Conservation (phyloP, 2,329 filamentous ascomycete species). For the Hypoxylon sp. region DNA sequence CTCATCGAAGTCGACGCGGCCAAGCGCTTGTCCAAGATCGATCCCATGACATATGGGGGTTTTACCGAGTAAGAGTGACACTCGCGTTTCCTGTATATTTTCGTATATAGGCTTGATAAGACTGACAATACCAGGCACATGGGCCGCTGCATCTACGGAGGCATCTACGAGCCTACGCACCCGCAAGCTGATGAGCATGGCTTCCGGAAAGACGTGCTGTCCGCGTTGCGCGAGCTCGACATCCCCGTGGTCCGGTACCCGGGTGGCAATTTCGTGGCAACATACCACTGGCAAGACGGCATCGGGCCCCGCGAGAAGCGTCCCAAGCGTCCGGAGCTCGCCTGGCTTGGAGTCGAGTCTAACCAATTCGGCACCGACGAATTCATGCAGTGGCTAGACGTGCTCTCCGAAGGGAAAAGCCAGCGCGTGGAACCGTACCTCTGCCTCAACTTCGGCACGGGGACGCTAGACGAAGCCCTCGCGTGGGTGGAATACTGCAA, state of each 20-base stretch:
- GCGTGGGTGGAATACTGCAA: slow-evolving; percentile 92
- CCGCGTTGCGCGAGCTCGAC: slow-evolving; percentile 78
- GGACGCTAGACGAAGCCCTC: slow-evolving; percentile 68
- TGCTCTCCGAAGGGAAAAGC: slow-evolving; percentile 70
- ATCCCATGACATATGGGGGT: slow-evolving; percentile 84
- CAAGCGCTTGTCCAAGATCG: slow-evolving; percentile 77
- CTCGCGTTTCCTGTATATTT: background rate
- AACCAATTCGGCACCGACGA: slow-evolving; percentile 89
- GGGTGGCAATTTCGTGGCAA: slow-evolving; percentile 86
- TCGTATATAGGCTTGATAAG: background rate
- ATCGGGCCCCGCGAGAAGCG: slow-evolving; percentile 79
- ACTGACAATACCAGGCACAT: slow-evolving; percentile 72
- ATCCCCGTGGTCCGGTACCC: slow-evolving; percentile 84
- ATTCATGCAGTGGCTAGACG: slow-evolving; percentile 84
- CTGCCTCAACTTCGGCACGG: slow-evolving; percentile 84
- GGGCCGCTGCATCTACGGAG: slow-evolving; percentile 89
- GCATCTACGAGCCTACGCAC: slow-evolving; percentile 83
- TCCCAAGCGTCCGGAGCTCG: slow-evolving; percentile 76
- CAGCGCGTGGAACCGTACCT: slow-evolving; percentile 81
- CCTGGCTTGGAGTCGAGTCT: slow-evolving; percentile 81
- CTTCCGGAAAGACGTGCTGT: slow-evolving; percentile 83
- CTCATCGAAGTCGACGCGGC: slow-evolving; percentile 74
- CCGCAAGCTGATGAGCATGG: slow-evolving; percentile 79
- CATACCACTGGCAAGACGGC: slow-evolving; percentile 88
- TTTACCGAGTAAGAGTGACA: slow-evolving; percentile 77